Conservation (phyloP, 139 green algal species). For the Parachlorella kessleri region DNA sequence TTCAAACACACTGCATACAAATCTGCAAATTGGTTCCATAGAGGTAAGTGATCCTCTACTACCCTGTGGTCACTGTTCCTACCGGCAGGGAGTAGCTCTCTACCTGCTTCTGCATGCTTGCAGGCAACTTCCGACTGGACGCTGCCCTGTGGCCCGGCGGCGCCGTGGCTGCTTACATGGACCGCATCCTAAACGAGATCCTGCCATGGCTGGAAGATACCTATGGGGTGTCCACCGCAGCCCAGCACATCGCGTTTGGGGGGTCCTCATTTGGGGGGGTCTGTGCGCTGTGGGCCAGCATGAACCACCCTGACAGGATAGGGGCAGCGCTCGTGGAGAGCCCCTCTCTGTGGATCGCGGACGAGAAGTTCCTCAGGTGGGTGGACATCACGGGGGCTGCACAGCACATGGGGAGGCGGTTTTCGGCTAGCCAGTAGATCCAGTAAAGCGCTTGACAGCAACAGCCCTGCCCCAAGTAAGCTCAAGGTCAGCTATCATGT, state of each 20-base stretch:
- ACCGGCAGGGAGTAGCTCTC: no score
- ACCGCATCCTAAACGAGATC: constrained; percentile 30
- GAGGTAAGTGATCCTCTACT: no score
- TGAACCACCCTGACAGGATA: constrained; percentile 33
- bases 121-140: constrained; percentile 36
- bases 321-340: constrained; percentile 47
- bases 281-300: constrained; percentile 31
- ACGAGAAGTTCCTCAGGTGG: constrained; percentile 37
- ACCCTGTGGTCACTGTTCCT: no score
- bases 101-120: background rate
- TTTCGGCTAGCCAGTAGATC: no score
- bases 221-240: constrained; percentile 29
- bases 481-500: no score
- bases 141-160: constrained; percentile 46
- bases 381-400: background rate
- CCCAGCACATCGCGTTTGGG: constrained; percentile 36
- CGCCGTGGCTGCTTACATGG: constrained; percentile 41
- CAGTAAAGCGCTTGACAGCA: no score
- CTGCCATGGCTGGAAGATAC: constrained; percentile 35
- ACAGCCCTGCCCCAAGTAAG: no score
- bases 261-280: constrained; percentile 66
- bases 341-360: constrained; percentile 51
- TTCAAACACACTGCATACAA: no score
- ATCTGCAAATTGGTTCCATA: no score
- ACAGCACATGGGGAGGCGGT: no score